These are phyloP conservation scores for Aspergillus alliaceus DNA, from an alignment of 2,329 filamentous ascomycete species.

Conservation along the genomic window DNA sequence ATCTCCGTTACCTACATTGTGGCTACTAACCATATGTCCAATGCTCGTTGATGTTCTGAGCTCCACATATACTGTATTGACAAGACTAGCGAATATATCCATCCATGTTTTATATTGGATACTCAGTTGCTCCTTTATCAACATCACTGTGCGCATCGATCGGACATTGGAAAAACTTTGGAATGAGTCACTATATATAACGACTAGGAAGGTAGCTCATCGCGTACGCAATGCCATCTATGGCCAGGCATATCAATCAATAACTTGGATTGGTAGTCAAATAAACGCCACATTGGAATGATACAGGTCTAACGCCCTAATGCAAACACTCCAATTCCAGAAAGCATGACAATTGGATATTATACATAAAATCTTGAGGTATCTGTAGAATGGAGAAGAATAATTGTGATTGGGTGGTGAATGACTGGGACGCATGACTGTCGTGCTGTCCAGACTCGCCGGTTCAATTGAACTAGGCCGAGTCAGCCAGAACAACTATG, in stretches of 20 bases:
- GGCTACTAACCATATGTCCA: too few relatives aligned
- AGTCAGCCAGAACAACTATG: conserved; percentile 27
- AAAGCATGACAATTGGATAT: background rate
- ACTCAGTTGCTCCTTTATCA: too few relatives aligned
- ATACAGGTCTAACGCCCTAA: background rate
- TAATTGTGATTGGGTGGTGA: background rate
- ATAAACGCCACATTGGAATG: background rate
- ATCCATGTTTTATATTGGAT: too few relatives aligned
- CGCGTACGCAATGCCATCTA: background rate
- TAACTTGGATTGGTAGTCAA: background rate
- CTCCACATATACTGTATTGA: too few relatives aligned
- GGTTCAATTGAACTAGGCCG: background rate
- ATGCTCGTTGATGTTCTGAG: too few relatives aligned
- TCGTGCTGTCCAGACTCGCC: background rate
- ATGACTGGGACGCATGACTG: background rate
- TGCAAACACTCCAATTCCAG: background rate
- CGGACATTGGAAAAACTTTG: too few relatives aligned
- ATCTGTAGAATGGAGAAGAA: background rate
- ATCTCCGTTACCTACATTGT: too few relatives aligned
- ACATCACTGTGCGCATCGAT: too few relatives aligned
- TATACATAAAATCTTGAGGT: background rate
- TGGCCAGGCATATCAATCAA: background rate
- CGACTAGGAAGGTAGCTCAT: background rate
- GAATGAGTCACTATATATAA: background rate
- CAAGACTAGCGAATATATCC: too few relatives aligned